Evolutionary conservation across 2,329 filamentous ascomycete genomes (phyloP), one percentile per base, ranked within the genome.

Genomic region (Diaporthe aspalathi): DNA sequence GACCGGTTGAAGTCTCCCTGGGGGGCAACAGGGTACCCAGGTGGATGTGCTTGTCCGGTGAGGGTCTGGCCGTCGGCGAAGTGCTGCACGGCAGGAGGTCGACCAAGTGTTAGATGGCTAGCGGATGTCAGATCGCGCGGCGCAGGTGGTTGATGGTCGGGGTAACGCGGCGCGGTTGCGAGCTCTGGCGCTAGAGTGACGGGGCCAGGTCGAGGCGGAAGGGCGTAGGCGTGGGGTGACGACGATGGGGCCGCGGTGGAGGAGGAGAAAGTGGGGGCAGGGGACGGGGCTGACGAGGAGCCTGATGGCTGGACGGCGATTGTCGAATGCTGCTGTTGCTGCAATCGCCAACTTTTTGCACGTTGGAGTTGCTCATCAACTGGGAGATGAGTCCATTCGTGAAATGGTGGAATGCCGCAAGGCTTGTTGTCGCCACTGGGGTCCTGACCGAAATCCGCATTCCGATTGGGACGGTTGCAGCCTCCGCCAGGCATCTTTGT

Each of bases 361-460:
- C 49, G 43, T 27, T 38, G 49, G 24, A 73, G 43, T 38, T 63
- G 68, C 12, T 67, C 68, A 6, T 67, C 68, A n/a, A 71, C 6
- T 27, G 68, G 32, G 35, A 73, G 68, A 35, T 71, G 40, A 2
- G 17, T 60, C 67, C 67, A 68, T 35, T 60, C 53, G 6, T 60
- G 22, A 45, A 73, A 60, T 1, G 68, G 68, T 62, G 71, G 68
- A 40, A 62, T 63, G n/a, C 17, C 16, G 22, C 38, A 49, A 65
- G 40, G 49, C 20, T 62, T 49, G 22, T 22, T 43, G 49, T 50
- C 56, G 40, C 49, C 47, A 29, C 60, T 70, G 53, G 53, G 45
- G 29, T 62, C 53, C 6, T 16, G 12, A 22, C 40, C 29, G 32
- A 22, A 22, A 50, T 47, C 17, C 27, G 43, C 43, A 43, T 53